These are phyloP conservation scores for Multifurca ochricompacta DNA, from an alignment of 768 basidiomycete species.

Conservation along the genomic window DNA sequence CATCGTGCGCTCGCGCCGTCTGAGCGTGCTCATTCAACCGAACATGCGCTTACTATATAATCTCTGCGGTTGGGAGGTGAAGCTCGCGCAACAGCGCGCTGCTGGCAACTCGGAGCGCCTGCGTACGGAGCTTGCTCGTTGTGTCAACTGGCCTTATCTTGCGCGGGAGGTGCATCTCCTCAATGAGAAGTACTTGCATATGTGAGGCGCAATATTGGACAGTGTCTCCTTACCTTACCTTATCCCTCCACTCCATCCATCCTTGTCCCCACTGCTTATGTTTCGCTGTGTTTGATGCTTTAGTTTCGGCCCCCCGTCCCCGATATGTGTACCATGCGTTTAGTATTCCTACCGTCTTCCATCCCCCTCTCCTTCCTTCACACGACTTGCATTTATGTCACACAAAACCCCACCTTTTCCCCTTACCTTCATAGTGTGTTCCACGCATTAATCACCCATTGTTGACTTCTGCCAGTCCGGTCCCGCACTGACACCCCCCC, in stretches of 20 bases:
- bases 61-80: slow-evolving; percentile 89
- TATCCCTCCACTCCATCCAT: not conserved
- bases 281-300: slow-evolving; percentile 4
- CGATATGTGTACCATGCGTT: slow-evolving; percentile 17
- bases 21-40: slow-evolving; percentile 90
- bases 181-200: slow-evolving; percentile 72
- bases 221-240: not conserved
- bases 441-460: slow-evolving; percentile 5
- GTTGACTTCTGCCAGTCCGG: not conserved
- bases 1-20: slow-evolving; percentile 79
- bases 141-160: slow-evolving; percentile 78
- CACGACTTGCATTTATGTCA: slow-evolving; percentile 1
- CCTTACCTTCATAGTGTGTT: not conserved
- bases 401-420: slow-evolving; percentile 2
- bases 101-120: slow-evolving; percentile 42
- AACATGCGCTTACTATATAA: slow-evolving; percentile 96
- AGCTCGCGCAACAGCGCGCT: slow-evolving; percentile 72
- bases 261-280: not conserved
- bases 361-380: not conserved
- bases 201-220: not conserved
- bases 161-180: slow-evolving; percentile 78
- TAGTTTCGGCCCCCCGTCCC: slow-evolving; percentile 6
- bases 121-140: slow-evolving; percentile 53
- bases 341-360: slow-evolving; percentile 4
- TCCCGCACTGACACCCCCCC: not conserved